Evolutionary conservation across 2,329 filamentous ascomycete genomes (phyloP).

Genomic region (Colletotrichum paranaense): DNA sequence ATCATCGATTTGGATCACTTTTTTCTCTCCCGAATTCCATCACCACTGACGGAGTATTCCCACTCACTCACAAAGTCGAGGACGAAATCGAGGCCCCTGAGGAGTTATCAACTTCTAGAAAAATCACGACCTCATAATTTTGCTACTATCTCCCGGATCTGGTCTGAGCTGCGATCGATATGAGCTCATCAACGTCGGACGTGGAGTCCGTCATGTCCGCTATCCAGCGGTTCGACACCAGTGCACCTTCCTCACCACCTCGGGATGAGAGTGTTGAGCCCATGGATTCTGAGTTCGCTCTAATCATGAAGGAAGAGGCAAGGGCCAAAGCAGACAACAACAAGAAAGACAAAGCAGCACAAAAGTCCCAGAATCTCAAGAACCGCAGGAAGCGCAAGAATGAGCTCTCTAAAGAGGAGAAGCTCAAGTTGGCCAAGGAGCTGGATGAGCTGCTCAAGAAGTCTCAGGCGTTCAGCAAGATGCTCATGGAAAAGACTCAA

Average conservation of each 20-base stretch:
- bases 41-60: background rate
- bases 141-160: too few relatives aligned
- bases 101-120: background rate
- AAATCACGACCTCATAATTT: background rate
- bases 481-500: constrained; percentile 72
- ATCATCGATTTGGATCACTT: constrained; percentile 22
- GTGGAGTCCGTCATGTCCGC: constrained; percentile 45
- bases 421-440: constrained; percentile 68
- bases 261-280: constrained; percentile 37
- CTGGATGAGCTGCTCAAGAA: constrained; percentile 69
- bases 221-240: constrained; percentile 45
- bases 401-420: constrained; percentile 61
- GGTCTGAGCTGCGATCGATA: constrained; percentile 16
- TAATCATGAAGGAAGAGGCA: constrained; percentile 50
- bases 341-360: constrained; percentile 52
- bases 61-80: background rate
- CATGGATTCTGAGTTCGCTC: constrained; percentile 38
- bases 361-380: constrained; percentile 37
- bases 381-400: constrained; percentile 58
- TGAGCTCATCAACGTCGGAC: constrained; percentile 47
- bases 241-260: constrained; percentile 52
- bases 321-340: constrained; percentile 52
- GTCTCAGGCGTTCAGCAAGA: constrained; percentile 70
- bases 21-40: background rate
- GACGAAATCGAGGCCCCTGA: too few relatives aligned